phyloP scores from a whole-genome alignment of 441 rosid species.

The Rhodomyrtus psidioides region DNA sequence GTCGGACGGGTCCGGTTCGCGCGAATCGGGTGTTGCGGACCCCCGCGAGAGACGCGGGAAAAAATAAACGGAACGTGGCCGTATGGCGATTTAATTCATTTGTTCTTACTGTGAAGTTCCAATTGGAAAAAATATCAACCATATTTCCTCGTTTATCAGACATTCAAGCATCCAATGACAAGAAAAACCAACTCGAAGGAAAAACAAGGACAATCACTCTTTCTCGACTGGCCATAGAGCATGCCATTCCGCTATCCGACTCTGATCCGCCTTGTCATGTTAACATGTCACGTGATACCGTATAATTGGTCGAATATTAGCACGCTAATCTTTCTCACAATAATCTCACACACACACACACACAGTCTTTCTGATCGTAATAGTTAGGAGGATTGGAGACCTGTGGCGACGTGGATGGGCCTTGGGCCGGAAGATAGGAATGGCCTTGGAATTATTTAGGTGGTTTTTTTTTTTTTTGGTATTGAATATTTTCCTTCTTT shows the following conservation, averaged over 20 bases:
- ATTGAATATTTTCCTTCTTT: too few relatives aligned
- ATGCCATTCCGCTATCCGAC: neutral
- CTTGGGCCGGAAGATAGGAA: neutral
- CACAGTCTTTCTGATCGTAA: neutral
- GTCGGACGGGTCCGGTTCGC: neutral
- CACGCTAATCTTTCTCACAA: neutral
- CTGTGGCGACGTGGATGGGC: neutral
- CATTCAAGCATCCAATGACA: neutral
- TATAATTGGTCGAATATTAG: neutral
- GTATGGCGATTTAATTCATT: neutral
- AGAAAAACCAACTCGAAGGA: neutral
- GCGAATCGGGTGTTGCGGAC: accelerated
- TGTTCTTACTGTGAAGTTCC: neutral
- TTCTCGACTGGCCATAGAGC: too few relatives aligned
- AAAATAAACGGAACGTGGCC: neutral
- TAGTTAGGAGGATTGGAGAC: neutral
- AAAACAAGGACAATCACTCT: neutral
- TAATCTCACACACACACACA: too few relatives aligned
- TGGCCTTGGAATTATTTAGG: neutral
- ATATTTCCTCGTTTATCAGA: neutral
- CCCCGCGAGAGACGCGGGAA: too few relatives aligned
- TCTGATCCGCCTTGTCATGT: accelerated
- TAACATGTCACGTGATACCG: neutral
- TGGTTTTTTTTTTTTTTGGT: too few relatives aligned
- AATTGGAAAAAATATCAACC: neutral